These are phyloP conservation scores for Paecilomyces variotii DNA, from an alignment of 2,329 filamentous ascomycete species.

Conservation along the genomic window DNA sequence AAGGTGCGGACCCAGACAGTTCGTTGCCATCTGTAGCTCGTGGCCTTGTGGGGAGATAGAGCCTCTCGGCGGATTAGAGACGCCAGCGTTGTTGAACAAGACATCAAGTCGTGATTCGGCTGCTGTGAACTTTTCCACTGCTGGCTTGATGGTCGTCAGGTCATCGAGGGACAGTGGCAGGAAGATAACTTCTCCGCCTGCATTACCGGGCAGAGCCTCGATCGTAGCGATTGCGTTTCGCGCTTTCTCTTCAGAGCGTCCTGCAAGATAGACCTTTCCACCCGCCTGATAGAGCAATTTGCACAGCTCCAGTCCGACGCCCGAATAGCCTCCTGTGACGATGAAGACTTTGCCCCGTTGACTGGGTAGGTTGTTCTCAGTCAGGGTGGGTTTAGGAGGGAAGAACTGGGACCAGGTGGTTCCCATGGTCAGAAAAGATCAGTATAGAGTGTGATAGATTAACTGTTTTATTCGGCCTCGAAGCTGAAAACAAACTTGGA, in stretches of 20 bases:
- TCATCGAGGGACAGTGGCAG: neutral
- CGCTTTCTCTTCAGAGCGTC: conserved; percentile 19
- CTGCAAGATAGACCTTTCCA: conserved; percentile 18
- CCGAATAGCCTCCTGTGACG: conserved; percentile 17
- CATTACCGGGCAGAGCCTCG: neutral
- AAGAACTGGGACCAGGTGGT: conserved; percentile 8
- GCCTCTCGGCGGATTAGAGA: conserved; percentile 27
- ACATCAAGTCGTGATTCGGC: conserved; percentile 33
- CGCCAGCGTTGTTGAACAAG: conserved; percentile 34
- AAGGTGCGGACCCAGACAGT: conserved; percentile 34
- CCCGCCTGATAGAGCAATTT: conserved; percentile 14
- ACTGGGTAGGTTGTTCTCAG: conserved; percentile 12
- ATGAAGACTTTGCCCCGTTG: conserved; percentile 18
- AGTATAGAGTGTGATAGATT: neutral
- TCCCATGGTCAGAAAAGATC: neutral
- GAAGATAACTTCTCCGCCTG: neutral
- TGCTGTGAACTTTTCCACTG: conserved; percentile 24
- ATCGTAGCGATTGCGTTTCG: conserved; percentile 26
- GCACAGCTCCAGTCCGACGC: conserved; percentile 16
- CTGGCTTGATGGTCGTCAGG: neutral
- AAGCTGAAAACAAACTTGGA: neutral
- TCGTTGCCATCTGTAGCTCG: conserved; percentile 33
- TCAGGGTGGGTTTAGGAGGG: conserved; percentile 13
- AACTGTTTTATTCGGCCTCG: neutral
- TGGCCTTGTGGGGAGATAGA: conserved; percentile 23